Percentiles rank a stretch among this genome's conserved stretches.
Evolutionary conservation across 192 early-diverging fungal species (phyloP).

Genomic region (Dissophora ornata): DNA sequence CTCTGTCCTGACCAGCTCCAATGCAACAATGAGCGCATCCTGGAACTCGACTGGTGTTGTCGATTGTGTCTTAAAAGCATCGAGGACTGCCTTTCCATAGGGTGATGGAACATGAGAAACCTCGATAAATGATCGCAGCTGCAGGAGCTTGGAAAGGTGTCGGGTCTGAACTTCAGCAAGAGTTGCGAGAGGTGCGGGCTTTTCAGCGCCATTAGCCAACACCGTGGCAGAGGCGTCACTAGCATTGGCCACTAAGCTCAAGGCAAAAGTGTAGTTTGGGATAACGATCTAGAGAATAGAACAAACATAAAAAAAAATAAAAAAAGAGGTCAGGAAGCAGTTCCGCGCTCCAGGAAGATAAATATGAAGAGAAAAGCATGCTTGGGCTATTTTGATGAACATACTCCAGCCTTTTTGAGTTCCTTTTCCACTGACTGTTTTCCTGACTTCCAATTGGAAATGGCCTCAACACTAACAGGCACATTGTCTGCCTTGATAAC

Average conservation of each 20-base stretch:
- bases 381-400: no score
- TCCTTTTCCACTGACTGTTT: constrained; percentile 52
- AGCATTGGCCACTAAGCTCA: constrained; percentile 23
- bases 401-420: constrained; percentile 55
- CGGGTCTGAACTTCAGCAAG: constrained; percentile 28
- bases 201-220: constrained; percentile 10
- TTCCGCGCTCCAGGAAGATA: neutral
- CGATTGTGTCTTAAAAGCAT: constrained; percentile 34
- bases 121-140: constrained; percentile 51
- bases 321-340: no score
- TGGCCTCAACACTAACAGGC: constrained; percentile 44
- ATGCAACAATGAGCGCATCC: constrained; percentile 63
- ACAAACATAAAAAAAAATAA: constrained; percentile 1
- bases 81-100: constrained; percentile 56
- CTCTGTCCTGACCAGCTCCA: constrained; percentile 63
- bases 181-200: constrained; percentile 5
- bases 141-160: constrained; percentile 41
- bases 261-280: constrained; percentile 35
- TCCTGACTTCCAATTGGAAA: constrained; percentile 56
- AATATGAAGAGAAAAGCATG: no score
- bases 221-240: constrained; percentile 29
- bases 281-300: constrained; percentile 13
- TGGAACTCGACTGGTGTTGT: constrained; percentile 40
- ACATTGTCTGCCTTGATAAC: constrained; percentile 67
- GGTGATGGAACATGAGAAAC: constrained; percentile 48